These are phyloP conservation scores for Sodiomyces alkalinus DNA, from an alignment of 2,329 filamentous ascomycete genomes.

Conservation along the genomic window DNA sequence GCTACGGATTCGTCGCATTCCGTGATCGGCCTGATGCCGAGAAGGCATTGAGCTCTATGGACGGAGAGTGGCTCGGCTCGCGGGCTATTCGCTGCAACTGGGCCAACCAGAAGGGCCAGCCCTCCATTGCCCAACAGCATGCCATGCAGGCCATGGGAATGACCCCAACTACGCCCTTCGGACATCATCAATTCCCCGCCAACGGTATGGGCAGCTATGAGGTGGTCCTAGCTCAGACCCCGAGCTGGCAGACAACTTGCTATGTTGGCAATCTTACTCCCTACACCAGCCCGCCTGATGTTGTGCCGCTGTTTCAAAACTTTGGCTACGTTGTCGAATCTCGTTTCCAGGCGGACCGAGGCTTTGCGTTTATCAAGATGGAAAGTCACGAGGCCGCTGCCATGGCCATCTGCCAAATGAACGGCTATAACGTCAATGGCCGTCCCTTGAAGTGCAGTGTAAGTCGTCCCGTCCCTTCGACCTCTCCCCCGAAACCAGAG, in stretches of 20 bases:
- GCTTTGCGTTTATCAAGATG: constrained; percentile 99
- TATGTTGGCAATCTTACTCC: constrained; percentile 97
- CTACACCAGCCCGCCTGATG: constrained; percentile 91
- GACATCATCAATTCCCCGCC: constrained; percentile 94
- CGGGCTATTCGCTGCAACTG: constrained; percentile 98
- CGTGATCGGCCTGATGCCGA: constrained; percentile 87
- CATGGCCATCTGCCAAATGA: constrained; percentile 96
- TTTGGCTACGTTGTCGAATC: constrained; percentile 97
- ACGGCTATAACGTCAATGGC: constrained; percentile 95
- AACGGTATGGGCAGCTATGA: constrained; percentile 96
- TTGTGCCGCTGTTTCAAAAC: constrained; percentile 97
- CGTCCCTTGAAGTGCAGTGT: constrained; percentile 97
- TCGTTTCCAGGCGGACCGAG: constrained; percentile 92
- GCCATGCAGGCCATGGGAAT: constrained; percentile 96
- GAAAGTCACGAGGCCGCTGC: constrained; percentile 95
- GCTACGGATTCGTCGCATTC: constrained; percentile 96
- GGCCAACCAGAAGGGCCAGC: constrained; percentile 99
- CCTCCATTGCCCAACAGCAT: constrained; percentile 94
- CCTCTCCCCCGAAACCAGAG: constrained; percentile 1
- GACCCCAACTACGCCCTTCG: constrained; percentile 91
- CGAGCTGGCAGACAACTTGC: constrained; percentile 94
- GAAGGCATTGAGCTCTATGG: constrained; percentile 93
- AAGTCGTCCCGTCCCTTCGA: constrained; percentile 28
- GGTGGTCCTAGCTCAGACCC: constrained; percentile 89
- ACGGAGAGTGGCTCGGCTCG: constrained; percentile 96